These are phyloP conservation scores for Curvularia eragrostidis DNA, from an alignment of 2,329 filamentous ascomycete species.

Conservation along the genomic window DNA sequence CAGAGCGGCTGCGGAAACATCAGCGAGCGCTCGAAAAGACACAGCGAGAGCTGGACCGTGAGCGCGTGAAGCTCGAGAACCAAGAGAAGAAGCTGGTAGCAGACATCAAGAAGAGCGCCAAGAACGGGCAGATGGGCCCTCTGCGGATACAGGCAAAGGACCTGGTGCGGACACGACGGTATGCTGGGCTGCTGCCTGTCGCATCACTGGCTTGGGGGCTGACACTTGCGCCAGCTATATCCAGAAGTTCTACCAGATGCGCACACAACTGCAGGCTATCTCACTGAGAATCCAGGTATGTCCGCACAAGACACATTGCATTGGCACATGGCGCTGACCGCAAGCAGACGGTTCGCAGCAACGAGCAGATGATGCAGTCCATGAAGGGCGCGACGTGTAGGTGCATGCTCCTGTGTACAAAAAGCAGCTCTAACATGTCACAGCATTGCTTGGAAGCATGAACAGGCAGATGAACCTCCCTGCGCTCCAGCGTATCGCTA, in stretches of 20 bases:
- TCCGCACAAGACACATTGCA: conserved; percentile 28
- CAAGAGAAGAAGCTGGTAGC: conserved; percentile 96
- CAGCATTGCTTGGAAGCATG: conserved; percentile 88
- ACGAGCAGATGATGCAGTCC: conserved; percentile 99
- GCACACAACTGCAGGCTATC: conserved; percentile 95
- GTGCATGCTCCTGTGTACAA: not conserved
- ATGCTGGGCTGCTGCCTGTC: conserved; percentile 19
- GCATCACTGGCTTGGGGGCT: conserved; percentile 3
- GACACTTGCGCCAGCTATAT: conserved; percentile 70
- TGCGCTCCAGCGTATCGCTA: conserved; percentile 91
- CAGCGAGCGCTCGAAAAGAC: conserved; percentile 97
- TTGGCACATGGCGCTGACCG: conserved; percentile 23
- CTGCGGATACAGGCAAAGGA: conserved; percentile 99
- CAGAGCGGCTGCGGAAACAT: conserved; percentile 89
- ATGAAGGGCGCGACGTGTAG: conserved; percentile 90
- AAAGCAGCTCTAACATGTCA: conserved; percentile 21
- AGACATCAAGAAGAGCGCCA: conserved; percentile 98
- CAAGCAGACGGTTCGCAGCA: conserved; percentile 87
- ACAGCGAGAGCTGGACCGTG: conserved; percentile 92
- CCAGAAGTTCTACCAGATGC: conserved; percentile 98
- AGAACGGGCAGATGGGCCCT: conserved; percentile 98
- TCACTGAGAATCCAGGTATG: conserved; percentile 88
- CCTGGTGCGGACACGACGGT: conserved; percentile 86
- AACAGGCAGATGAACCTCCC: conserved; percentile 98
- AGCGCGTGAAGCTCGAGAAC: conserved; percentile 94